A percentile compares a stretch with the other conserved stretches of the same genome.
Conservation (phyloP, 768 basidiomycete species). For the Mycena pura region DNA sequence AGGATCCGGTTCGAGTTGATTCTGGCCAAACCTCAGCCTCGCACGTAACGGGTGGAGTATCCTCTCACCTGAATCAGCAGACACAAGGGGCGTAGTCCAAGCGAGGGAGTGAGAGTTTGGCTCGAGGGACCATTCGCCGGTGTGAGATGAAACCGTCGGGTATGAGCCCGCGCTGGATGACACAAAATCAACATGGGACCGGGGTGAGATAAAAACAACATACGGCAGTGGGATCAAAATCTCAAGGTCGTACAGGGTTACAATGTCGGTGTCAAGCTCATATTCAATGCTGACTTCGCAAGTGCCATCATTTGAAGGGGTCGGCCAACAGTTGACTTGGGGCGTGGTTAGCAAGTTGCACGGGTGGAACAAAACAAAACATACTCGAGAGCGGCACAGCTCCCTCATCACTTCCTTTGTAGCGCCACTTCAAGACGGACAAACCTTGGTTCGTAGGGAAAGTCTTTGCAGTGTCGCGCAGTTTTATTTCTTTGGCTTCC, state of each 20-base stretch:
- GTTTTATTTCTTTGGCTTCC: constrained; percentile 23
- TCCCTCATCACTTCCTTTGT: constrained; percentile 89
- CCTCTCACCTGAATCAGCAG: constrained; percentile 50
- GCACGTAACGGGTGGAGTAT: neutral
- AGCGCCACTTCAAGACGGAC: constrained; percentile 92
- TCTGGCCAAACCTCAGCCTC: constrained; percentile 4
- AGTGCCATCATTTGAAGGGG: constrained; percentile 89
- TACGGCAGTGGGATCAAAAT: constrained; percentile 95
- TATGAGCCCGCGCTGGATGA: constrained; percentile 73
- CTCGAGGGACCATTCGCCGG: constrained; percentile 85
- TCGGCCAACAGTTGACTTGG: constrained; percentile 97
- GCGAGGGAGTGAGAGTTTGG: constrained; percentile 80
- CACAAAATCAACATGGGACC: neutral
- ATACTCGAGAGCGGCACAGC: constrained; percentile 90
- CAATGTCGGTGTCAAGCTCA: constrained; percentile 86
- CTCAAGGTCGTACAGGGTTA: constrained; percentile 83
- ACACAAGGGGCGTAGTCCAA: constrained; percentile 81
- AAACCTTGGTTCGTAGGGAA: constrained; percentile 91
- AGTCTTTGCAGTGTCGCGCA: constrained; percentile 66
- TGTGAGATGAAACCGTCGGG: constrained; percentile 79
- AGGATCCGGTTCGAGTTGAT: constrained; percentile 71
- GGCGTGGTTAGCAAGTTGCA: neutral
- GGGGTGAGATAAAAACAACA: constrained; percentile 38
- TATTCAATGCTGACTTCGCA: constrained; percentile 97
- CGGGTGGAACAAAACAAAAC: neutral